Base-by-base conservation (phyloP, 75 land plant genomes). In the Isoetes taiwanensis region DNA sequence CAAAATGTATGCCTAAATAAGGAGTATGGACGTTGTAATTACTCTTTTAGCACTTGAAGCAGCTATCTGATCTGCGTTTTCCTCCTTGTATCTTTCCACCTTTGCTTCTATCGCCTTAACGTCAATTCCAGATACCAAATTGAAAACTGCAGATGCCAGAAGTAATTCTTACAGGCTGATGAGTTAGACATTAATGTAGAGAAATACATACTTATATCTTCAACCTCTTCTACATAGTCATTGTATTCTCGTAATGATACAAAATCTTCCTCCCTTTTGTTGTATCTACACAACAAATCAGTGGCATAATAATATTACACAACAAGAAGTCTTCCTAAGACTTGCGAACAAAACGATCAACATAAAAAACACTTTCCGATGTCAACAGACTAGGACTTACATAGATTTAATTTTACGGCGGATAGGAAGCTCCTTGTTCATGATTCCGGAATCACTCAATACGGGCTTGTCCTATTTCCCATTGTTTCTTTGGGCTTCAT, bases 211-310 rank as follows among this genome's bases (percentile, higher is more conserved):
- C 90, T 79, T 82, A 85, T 85, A 48, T 83, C 84, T 61, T 86
- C 97, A 14, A 86, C 88, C 52, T 90, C 88, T 62, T 90, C 97
- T 72, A 90, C 69, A 38, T 86, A 90, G 64, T 86, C 94, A 86
- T 90, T 90, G 68, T 80, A 90, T 4, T 83, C 88, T 41, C 67
- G 71, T 54, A 87, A 42, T 10, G 82, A 68, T 28, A 80, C 73
- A 62, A 90, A 90, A 54, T 90, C 94, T 4, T 90, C 97, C 55
- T 83, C 82, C 56, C 88, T 59, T 61, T 90, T 90, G 61, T 90
- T 90, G 56, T 68, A 90, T 76, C 90, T 85, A 58, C n/a, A 68
- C n/a, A 35, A 31, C 12, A 2, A 2, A 37, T 23, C 32, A 27
- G 9, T 1, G 0, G 11, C 61, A 25, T 27, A 2, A 17, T 6